These are phyloP conservation scores for Emergomyces pasteurianus DNA, from an alignment of 2,329 filamentous ascomycete genomes.

Conservation along the genomic window DNA sequence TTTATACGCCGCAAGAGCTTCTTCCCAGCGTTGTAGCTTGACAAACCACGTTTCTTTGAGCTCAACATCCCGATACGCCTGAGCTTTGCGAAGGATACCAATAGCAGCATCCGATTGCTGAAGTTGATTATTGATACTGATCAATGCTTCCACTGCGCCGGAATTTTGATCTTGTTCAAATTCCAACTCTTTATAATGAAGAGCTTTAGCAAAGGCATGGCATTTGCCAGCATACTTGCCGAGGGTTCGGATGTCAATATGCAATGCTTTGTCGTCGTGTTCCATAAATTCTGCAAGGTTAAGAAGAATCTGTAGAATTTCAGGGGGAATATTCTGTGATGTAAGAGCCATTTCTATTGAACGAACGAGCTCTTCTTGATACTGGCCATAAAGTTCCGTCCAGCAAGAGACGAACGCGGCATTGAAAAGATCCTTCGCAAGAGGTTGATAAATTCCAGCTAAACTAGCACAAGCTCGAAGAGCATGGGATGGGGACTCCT, in stretches of 20 bases:
- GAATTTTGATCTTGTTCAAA: constrained; percentile 97
- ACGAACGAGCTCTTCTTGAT: constrained; percentile 89
- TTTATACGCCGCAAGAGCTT: constrained; percentile 70
- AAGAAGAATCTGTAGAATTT: constrained; percentile 83
- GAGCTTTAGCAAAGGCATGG: constrained; percentile 92
- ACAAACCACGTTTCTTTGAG: constrained; percentile 98
- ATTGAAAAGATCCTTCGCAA: constrained; percentile 92
- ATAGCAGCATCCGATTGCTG: constrained; percentile 98
- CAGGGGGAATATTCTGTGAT: constrained; percentile 88
- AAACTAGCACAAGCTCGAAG: constrained; percentile 84
- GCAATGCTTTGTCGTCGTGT: constrained; percentile 94
- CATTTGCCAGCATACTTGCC: constrained; percentile 93
- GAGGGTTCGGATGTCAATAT: constrained; percentile 89
- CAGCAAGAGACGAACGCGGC: constrained; percentile 98
- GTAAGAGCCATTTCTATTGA: constrained; percentile 94
- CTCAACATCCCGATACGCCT: constrained; percentile 91
- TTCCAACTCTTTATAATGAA: constrained; percentile 98
- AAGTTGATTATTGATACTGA: constrained; percentile 98
- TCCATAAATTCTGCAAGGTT: constrained; percentile 99
- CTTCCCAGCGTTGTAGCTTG: constrained; percentile 95
- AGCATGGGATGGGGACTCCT: constrained; percentile 92
- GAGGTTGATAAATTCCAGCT: constrained; percentile 78
- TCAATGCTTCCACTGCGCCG: constrained; percentile 88
- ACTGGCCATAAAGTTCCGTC: constrained; percentile 94
- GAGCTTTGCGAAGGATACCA: constrained; percentile 89